Evolutionary conservation across 2,329 filamentous ascomycete genomes (phyloP).

Genomic region (Cladosporium sp.): DNA sequence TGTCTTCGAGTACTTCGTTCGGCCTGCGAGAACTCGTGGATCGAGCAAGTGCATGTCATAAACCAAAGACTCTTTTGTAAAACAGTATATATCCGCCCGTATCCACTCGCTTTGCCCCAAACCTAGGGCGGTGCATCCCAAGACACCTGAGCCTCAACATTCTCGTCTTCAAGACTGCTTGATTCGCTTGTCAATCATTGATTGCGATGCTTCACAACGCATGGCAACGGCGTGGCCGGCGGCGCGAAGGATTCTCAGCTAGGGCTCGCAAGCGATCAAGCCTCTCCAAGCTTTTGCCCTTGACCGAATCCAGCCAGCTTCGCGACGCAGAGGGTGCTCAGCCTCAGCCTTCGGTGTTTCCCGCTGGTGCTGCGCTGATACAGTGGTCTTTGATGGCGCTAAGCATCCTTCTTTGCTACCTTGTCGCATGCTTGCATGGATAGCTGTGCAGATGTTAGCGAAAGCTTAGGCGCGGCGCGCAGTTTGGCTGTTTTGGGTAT

Average conservation of each 20-base stretch:
- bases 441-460: not conserved
- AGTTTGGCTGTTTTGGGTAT: not conserved
- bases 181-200: not conserved
- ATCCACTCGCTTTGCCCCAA: not conserved
- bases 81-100: not conserved
- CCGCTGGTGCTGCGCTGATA: not conserved
- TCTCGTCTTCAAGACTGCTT: not conserved
- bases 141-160: not conserved
- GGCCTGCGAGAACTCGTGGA: not conserved
- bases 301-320: not conserved
- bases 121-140: not conserved
- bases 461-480: not conserved
- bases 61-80: not conserved
- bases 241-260: slow-evolving; percentile 1
- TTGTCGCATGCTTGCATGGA: not conserved
- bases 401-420: not conserved
- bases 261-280: not conserved
- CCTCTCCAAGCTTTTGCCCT: not conserved
- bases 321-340: not conserved
- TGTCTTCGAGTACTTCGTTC: not conserved
- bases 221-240: not conserved
- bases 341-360: not conserved
- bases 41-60: not conserved
- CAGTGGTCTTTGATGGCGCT: not conserved
- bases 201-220: not conserved